These are phyloP conservation scores for Drosera capensis DNA, from an alignment of 148 eudicot genomes.

Conservation along the genomic window DNA sequence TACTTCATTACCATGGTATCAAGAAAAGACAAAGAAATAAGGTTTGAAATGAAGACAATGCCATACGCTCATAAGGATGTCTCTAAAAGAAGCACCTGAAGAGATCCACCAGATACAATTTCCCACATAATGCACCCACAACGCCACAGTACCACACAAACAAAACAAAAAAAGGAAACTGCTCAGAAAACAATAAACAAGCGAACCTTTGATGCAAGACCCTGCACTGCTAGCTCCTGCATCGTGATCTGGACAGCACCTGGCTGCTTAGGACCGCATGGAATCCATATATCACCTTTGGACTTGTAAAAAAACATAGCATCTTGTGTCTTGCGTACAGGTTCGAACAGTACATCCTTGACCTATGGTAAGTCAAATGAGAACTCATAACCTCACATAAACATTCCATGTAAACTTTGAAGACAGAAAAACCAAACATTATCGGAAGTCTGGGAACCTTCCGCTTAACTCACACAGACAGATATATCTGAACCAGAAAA, in stretches of 20 bases:
- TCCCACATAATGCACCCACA: too few species aligned
- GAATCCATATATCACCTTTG: conserved; percentile 48
- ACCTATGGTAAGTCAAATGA: conserved; percentile 27
- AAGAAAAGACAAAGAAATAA: too few species aligned
- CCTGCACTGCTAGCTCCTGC: conserved; percentile 82
- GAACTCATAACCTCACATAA: neutral
- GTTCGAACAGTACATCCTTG: conserved; percentile 92
- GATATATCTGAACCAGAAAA: conserved; percentile 94
- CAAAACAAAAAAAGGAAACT: too few species aligned
- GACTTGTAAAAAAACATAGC: conserved; percentile 69
- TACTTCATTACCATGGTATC: too few species aligned
- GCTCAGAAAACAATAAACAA: too few species aligned
- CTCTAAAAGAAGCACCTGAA: too few species aligned
- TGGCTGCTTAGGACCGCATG: conserved; percentile 85
- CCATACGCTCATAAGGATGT: too few species aligned
- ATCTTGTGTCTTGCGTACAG: conserved; percentile 97
- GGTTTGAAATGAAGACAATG: too few species aligned
- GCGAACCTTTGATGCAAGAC: conserved; percentile 83
- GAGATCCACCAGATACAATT: too few species aligned
- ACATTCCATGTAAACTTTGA: neutral
- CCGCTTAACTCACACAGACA: conserved; percentile 80
- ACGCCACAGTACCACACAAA: too few species aligned
- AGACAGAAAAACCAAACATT: neutral
- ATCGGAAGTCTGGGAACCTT: too few species aligned
- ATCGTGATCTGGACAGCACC: conserved; percentile 78